A percentile compares a stretch with the other conserved stretches of the same genome.
These are phyloP conservation scores for Geotrichum carabidarum DNA, from an alignment of 1,139 yeast species.

Conservation along the genomic window DNA sequence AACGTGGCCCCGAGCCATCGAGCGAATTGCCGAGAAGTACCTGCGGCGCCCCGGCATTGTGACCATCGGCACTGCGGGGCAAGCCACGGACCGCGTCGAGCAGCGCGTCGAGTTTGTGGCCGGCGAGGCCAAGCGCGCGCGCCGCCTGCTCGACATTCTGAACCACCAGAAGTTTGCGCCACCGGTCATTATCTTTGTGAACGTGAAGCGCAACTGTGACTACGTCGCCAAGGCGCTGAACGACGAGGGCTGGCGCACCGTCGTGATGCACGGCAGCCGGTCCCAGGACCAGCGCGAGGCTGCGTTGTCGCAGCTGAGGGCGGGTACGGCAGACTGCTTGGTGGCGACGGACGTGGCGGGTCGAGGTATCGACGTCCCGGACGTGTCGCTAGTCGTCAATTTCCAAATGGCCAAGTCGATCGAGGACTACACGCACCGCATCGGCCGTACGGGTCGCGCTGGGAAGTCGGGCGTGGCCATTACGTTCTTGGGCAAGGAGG, in stretches of 20 bases:
- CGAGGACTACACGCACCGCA: constrained; percentile 85
- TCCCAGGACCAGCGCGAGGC: constrained; percentile 81
- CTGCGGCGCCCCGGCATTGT: constrained; percentile 56
- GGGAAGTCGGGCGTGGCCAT: constrained; percentile 72
- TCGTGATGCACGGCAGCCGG: constrained; percentile 79
- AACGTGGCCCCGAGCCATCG: constrained; percentile 75
- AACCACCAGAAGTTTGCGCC: constrained; percentile 38
- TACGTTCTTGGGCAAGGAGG: constrained; percentile 60
- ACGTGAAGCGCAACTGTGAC: constrained; percentile 71
- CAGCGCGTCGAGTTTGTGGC: constrained; percentile 59
- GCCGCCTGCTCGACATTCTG: constrained; percentile 38
- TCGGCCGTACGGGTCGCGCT: constrained; percentile 96
- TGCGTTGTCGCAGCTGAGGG: constrained; percentile 61
- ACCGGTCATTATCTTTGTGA: constrained; percentile 75
- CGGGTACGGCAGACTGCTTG: constrained; percentile 57
- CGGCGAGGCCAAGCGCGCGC: constrained; percentile 40
- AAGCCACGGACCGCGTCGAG: constrained; percentile 61
- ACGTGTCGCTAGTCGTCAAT: constrained; percentile 78
- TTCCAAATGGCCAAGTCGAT: constrained; percentile 74
- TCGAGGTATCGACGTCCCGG: constrained; percentile 87
- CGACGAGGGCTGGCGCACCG: constrained; percentile 47
- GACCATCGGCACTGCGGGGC: constrained; percentile 56
- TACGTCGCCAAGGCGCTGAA: constrained; percentile 49
- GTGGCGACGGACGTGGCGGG: constrained; percentile 97
- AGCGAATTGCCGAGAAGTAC: constrained; percentile 58